Base-by-base conservation (phyloP, 2,329 filamentous ascomycete genomes). In the Colletotrichum noveboracense region DNA sequence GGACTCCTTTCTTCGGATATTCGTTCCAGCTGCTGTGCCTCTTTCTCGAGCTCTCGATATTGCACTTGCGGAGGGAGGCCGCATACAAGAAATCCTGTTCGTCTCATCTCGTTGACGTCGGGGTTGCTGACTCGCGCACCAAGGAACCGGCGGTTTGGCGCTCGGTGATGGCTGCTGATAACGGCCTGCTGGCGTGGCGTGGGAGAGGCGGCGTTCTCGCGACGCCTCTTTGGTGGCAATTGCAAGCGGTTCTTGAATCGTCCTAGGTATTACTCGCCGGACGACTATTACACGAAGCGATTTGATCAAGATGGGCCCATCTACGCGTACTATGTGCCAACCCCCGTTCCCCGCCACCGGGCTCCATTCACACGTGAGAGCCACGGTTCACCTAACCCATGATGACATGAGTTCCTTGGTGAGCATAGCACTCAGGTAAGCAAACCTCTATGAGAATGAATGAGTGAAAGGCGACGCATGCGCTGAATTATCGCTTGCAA, bases 41-140 rank as follows among this genome's bases (percentile, higher is more conserved):
- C n/a, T 52, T 18, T 21, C 30, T 64, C 24, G 55, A 34, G 2
- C 14, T 8, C 55, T 62, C 52, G 21, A 48, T 68, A 38, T 70
- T 34, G 3, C 16, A 48, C 10, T 26, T 4, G 56, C 24, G 18
- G 18, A 7, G 43, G 26, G 18, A 34, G n/a, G n/a, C 60, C 18
- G 28, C 32, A 38, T 48, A 34, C 58, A 14, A 30, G 36, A 66
- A 64, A 72, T 64, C 26, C 70, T 65, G 70, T 75, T 73, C 70
- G 64, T 68, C 69, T 68, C 62, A 65, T 72, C 55, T 67, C 52
- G 61, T 32, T 21, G 69, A 34, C 43, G 38, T 71, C 62, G 43
- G 70, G 21, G 38, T 8, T 34, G 13, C 73, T 75, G 73, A 75
- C 73, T 73, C 73, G 64, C 71, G 73, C 48, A 36, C 30, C 56